Percentiles rank a stretch among this genome's conserved stretches.
These are phyloP conservation scores for Cladorrhinum samala DNA, from an alignment of 495 filamentous ascomycete species.

Conservation along the genomic window DNA sequence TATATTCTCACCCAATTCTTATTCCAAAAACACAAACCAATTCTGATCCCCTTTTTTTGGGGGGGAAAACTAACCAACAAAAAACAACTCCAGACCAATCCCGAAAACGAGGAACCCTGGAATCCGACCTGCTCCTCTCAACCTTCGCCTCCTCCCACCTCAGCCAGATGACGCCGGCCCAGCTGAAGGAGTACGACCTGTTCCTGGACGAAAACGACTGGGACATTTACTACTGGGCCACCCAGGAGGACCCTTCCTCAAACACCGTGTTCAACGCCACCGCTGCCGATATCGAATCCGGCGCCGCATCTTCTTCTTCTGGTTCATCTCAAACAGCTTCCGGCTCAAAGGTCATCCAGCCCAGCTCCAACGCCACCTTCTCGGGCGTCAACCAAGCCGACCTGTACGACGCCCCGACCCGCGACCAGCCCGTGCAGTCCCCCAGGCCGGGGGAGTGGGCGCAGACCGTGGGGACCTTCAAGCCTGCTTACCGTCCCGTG, in stretches of 20 bases:
- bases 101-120: slow-evolving; percentile 92
- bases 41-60: no score
- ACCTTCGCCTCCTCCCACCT: slow-evolving; percentile 87
- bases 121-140: slow-evolving; percentile 89
- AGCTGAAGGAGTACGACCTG: slow-evolving; percentile 78
- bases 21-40: no score
- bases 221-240: slow-evolving; percentile 99
- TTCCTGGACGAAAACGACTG: slow-evolving; percentile 99
- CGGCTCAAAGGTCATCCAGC: no score
- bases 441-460: slow-evolving; percentile 74
- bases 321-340: no score
- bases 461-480: slow-evolving; percentile 90
- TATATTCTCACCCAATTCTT: no score
- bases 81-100: slow-evolving; percentile 90
- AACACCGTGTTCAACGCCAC: slow-evolving; percentile 22
- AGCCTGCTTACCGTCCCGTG: slow-evolving; percentile 87
- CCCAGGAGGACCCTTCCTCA: slow-evolving; percentile 63
- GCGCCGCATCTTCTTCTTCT: no score
- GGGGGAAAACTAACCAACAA: no score
- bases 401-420: neutral
- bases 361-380: no score
- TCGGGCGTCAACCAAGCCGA: slow-evolving; percentile 9
- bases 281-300: no score
- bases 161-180: slow-evolving; percentile 58
- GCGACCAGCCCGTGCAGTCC: slow-evolving; percentile 1